Evolutionary conservation across 352 stramenopile species (phyloP).

Genomic region (Nannochloropsis limnetica): DNA sequence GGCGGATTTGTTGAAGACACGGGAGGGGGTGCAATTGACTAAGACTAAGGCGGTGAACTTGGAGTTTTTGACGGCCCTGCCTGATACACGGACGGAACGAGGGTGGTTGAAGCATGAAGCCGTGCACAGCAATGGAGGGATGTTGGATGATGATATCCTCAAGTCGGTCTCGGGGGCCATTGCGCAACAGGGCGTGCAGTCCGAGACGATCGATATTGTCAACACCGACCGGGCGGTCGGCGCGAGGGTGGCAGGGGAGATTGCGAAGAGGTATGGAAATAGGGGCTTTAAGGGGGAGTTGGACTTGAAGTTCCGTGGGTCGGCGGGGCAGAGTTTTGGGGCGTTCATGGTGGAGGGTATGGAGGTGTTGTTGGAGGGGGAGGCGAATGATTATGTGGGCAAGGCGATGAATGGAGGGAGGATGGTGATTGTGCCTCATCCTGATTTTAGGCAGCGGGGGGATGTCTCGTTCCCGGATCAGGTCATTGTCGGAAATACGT

Average conservation of each 20-base stretch:
- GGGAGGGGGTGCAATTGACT: constrained; percentile 61
- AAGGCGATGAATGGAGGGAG: constrained; percentile 85
- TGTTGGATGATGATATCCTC: constrained; percentile 63
- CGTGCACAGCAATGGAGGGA: constrained; percentile 70
- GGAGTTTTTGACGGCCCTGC: constrained; percentile 49
- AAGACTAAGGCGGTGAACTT: constrained; percentile 65
- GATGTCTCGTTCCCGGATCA: constrained; percentile 56
- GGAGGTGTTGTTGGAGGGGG: constrained; percentile 65
- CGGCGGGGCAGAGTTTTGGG: constrained; percentile 82
- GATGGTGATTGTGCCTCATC: constrained; percentile 71
- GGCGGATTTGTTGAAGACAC: constrained; percentile 76
- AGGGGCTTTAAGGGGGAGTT: constrained; percentile 66
- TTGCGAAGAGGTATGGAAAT: constrained; percentile 79
- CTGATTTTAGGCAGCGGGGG: constrained; percentile 39
- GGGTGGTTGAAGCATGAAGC: constrained; percentile 73
- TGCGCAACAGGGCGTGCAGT: background rate
- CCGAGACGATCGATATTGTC: constrained; percentile 63
- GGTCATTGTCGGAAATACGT: constrained; percentile 88
- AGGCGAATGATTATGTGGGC: constrained; percentile 92
- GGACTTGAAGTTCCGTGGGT: constrained; percentile 77
- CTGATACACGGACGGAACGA: constrained; percentile 65
- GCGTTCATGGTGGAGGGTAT: constrained; percentile 66
- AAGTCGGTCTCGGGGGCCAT: background rate
- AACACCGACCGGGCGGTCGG: constrained; percentile 84
- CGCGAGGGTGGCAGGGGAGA: constrained; percentile 78